These are phyloP conservation scores for Lumnitzera racemosa DNA, from an alignment of 345 rosid genomes.

Conservation along the genomic window DNA sequence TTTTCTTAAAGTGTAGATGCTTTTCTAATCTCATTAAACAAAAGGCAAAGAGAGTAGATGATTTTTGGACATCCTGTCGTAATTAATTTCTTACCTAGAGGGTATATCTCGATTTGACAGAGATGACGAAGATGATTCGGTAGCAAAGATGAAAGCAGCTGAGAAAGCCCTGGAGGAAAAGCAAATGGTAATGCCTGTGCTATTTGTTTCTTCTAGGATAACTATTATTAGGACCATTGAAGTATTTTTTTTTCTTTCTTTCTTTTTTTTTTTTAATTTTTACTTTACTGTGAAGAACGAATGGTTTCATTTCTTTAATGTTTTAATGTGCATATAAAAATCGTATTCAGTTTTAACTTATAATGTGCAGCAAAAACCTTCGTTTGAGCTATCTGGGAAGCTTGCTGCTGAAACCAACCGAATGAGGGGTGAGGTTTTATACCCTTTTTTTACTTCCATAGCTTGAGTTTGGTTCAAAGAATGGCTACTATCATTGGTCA, in stretches of 20 bases:
- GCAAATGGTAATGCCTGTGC: constrained; percentile 45
- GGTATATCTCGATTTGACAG: constrained; percentile 16
- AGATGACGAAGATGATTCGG: constrained; percentile 57
- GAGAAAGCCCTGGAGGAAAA: constrained; percentile 81
- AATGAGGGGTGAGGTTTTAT: constrained; percentile 53
- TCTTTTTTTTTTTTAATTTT: too few relatives aligned
- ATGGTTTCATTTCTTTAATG: neutral
- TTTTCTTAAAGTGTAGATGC: too few relatives aligned
- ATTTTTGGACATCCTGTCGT: too few relatives aligned
- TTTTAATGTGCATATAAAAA: neutral
- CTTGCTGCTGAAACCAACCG: constrained; percentile 95
- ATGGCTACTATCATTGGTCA: too few relatives aligned
- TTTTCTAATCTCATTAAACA: too few relatives aligned
- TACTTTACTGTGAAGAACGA: neutral
- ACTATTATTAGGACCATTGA: too few relatives aligned
- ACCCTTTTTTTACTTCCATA: neutral
- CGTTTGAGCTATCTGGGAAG: constrained; percentile 95
- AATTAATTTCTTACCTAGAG: too few relatives aligned
- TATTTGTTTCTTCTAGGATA: neutral
- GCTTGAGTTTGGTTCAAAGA: too few relatives aligned
- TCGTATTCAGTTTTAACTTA: neutral
- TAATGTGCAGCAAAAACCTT: constrained; percentile 61
- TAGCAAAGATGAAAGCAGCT: constrained; percentile 79
- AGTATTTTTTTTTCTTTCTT: too few relatives aligned
- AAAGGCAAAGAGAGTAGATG: too few relatives aligned